These are phyloP conservation scores for Setomelanomma holmii DNA, from an alignment of 2,329 filamentous ascomycete genomes.

Conservation along the genomic window DNA sequence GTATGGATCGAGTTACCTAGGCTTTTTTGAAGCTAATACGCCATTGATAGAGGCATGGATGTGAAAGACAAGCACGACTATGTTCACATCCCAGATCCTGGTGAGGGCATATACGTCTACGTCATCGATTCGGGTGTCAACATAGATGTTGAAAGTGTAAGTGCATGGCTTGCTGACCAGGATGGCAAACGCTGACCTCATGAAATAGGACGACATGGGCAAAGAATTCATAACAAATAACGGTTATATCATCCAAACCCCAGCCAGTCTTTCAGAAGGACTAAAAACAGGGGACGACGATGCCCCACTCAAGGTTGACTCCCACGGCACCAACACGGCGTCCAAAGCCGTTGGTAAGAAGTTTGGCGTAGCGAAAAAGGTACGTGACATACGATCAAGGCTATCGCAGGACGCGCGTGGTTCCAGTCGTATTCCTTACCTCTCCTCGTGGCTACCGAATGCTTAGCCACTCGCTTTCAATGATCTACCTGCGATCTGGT, in stretches of 20 bases:
- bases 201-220: not conserved
- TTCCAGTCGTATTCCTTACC: not conserved
- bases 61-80: not conserved
- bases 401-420: not conserved
- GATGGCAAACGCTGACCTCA: constrained; percentile 1
- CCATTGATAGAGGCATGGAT: not conserved
- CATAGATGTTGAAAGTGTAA: constrained; percentile 1
- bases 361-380: constrained; percentile 2
- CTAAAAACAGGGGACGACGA: not conserved
- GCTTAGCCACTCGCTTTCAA: constrained; percentile 1
- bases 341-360: constrained; percentile 2
- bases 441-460: constrained; percentile 3
- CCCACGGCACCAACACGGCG: not conserved
- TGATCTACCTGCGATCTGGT: constrained; percentile 1
- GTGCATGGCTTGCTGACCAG: not conserved
- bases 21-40: not conserved
- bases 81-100: constrained; percentile 1
- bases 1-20: not conserved
- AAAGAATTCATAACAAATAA: not conserved
- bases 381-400: not conserved
- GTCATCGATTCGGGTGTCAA: constrained; percentile 1
- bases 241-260: not conserved
- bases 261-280: not conserved
- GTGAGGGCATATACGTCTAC: constrained; percentile 1
- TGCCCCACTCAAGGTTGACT: not conserved